Evolutionary conservation across 148 eudicot genomes (phyloP), one percentile per base, ranked within the genome.

Genomic region (Diospyros kaki): DNA sequence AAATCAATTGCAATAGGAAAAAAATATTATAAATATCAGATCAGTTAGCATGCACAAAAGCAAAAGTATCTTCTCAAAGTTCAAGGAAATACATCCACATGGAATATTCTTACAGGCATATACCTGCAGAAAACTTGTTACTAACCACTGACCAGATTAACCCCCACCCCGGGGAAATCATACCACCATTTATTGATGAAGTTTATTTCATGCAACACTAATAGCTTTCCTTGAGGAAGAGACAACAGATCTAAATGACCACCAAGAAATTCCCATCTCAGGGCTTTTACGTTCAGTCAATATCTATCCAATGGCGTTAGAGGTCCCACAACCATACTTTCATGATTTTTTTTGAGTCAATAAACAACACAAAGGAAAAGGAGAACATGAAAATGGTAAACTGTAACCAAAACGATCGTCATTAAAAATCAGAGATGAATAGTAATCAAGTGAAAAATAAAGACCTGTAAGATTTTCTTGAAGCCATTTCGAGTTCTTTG

Each of bases 401-500:
- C 9, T 56, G 63, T 9, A 11, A 41, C 52, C 9, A 67, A 15
- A 59, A 42, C 3, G 6, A 28, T 28, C 3, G 18, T 50, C 15
- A 69, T 28, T 41, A 41, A 45, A 28, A 56, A 60, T 43, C 5
- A 42, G 45, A 2, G 3, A 14, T 3, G 42, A 59, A 60, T 14
- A 54, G 40, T 18, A 51, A 39, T 17, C 17, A 73, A 67, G 42
- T 7, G 45, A 45, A 44, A 63, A 68, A 71, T 4, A 41, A 39
- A 51, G 39, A 89, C 90, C 90, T 77, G 78, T 87, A 45, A 89
- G 93, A 79, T 87, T 89, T 8, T 89, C 89, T 79, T 85, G 89
- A 65, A 89, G 90, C 90, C 90, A 87, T 80, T 87, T 87, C 17
- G 90, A 89, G 70, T 87, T 87, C 84, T 83, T 87, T 51, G 90